Evolutionary conservation across 495 filamentous ascomycete genomes (phyloP).

Genomic region (Chaetomidium leptoderma): DNA sequence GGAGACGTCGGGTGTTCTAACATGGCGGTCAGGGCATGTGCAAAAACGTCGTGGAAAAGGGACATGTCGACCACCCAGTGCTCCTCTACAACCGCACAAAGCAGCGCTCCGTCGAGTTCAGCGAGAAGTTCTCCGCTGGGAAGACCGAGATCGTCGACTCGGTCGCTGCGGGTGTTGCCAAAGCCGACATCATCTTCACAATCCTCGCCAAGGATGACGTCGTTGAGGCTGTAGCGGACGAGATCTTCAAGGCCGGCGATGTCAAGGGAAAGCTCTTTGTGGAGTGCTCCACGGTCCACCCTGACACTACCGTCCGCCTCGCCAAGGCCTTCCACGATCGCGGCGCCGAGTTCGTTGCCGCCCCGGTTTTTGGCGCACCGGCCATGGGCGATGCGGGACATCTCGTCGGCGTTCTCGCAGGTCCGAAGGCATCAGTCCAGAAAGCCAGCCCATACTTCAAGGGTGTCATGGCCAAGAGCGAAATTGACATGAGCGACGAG

Average conservation of each 20-base stretch:
- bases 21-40: slow-evolving; percentile 64
- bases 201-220: slow-evolving; percentile 78
- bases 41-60: slow-evolving; percentile 77
- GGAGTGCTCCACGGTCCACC: slow-evolving; percentile 85
- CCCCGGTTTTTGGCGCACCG: slow-evolving; percentile 79
- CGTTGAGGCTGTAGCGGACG: slow-evolving; percentile 54
- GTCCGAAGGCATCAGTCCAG: slow-evolving; percentile 55
- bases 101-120: slow-evolving; percentile 54
- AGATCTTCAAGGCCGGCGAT: slow-evolving; percentile 47
- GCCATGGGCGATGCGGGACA: slow-evolving; percentile 71
- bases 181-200: slow-evolving; percentile 75
- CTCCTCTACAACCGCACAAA: slow-evolving; percentile 76
- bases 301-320: slow-evolving; percentile 66
- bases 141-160: slow-evolving; percentile 59
- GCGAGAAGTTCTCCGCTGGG: slow-evolving; percentile 47
- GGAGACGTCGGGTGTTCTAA: slow-evolving; percentile 18
- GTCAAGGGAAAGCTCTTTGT: slow-evolving; percentile 68
- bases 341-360: slow-evolving; percentile 71
- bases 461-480: slow-evolving; percentile 68
- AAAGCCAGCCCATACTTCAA: slow-evolving; percentile 69
- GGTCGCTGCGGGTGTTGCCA: slow-evolving; percentile 60
- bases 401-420: slow-evolving; percentile 73
- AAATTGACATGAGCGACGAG: slow-evolving; percentile 66
- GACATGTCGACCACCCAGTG: slow-evolving; percentile 61
- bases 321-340: slow-evolving; percentile 51